Conservation (phyloP, 106 monocot genomes). For the Narthecium ossifragum region DNA sequence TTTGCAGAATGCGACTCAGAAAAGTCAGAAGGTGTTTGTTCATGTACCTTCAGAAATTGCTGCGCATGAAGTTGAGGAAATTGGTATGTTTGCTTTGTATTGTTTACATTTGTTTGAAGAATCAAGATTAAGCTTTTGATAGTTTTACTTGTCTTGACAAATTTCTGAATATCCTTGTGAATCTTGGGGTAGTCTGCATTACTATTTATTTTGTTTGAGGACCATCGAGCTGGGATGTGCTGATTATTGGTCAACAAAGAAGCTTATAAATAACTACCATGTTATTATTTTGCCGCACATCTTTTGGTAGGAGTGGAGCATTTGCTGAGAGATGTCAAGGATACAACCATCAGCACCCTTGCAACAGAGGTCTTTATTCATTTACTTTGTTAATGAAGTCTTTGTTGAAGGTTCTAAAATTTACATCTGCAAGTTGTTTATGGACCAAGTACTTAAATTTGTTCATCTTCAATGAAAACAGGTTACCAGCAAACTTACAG, state of each 20-base stretch:
- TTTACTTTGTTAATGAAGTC: background rate
- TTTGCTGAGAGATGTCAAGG: conserved; percentile 95
- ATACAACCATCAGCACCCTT: conserved; percentile 97
- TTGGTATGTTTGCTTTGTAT: conserved; percentile 45
- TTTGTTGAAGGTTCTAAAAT: background rate
- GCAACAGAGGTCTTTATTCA: conserved; percentile 77
- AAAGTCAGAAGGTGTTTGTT: conserved; percentile 95
- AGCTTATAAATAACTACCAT: too few species aligned
- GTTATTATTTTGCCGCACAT: too few species aligned
- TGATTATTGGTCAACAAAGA: too few species aligned
- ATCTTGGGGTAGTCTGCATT: too few species aligned
- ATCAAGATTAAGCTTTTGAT: too few species aligned
- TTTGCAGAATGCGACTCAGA: conserved; percentile 93
- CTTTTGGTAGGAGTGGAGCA: conserved; percentile 90
- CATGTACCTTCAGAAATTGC: conserved; percentile 99
- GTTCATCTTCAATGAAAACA: conserved; percentile 16
- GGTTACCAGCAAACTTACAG: conserved; percentile 88
- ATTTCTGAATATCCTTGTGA: too few species aligned
- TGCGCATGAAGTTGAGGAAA: conserved; percentile 99
- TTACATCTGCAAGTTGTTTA: too few species aligned
- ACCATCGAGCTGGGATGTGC: too few species aligned
- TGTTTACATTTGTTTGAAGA: too few species aligned
- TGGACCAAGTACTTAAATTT: background rate
- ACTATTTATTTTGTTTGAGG: too few species aligned
- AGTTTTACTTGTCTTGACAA: too few species aligned